Base-by-base conservation (phyloP, 2,329 filamentous ascomycete genomes). In the Teratosphaeria gauchensis region DNA sequence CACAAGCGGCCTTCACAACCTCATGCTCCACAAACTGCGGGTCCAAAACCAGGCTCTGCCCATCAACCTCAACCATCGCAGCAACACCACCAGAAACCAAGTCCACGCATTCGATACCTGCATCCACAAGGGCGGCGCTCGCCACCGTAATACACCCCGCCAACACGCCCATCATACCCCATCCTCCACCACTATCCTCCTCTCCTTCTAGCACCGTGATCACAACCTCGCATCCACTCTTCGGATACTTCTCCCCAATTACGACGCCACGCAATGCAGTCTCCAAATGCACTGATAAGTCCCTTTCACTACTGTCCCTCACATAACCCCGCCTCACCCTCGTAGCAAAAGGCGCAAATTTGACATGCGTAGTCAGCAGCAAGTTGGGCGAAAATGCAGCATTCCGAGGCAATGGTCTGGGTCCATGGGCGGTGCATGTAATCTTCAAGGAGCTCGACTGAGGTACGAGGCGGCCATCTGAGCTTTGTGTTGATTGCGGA, bases 181-280 rank as follows among this genome's bases (percentile, higher is more conserved):
- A 95, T 14, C 67, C 71, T 73, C 82, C 72, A 72, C 82, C 75
- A 59, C 79, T 78, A 67, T 92, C 88, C 71, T 96, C 90, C 69
- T 97, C 94, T 2, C 90, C 92, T 75, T 99, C 94, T 19, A 99
- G 79, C 54, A 99, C 85, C 0, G 91, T 96, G 54, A 99, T 85
- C 19, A 96, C 87, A 48, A 99, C 86, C 71, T 99, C 94, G n/a
- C 96, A 86, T 52, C 90, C 92, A 72, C 90, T 96, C 79, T 99
- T 99, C n/a, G 94, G 94, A 90, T 92, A 99, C 59, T 92, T 82
- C 71, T 96, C 92, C 14, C 90, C 91, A 69, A 97, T 92, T 55
- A 97, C 85, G 7, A 90, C 89, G 0, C 92, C 92, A 35, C 91
- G 84, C 55, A 99, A 79, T 30, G 94, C 92, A 16, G 90, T 92